phyloP scores from a whole-genome alignment of 176 grass and related monocot species.

The Juncus effusus region DNA sequence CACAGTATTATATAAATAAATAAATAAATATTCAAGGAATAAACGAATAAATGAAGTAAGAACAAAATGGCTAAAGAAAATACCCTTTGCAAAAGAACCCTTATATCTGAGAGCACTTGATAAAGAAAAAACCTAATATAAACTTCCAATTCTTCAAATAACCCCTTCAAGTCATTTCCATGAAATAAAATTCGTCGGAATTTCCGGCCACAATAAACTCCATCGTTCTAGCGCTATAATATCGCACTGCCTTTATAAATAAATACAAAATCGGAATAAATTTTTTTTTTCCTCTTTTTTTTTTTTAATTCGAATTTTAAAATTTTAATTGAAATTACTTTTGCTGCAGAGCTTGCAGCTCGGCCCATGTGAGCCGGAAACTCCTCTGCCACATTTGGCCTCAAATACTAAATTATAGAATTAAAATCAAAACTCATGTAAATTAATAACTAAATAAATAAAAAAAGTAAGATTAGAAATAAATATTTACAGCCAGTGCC shows the following conservation, averaged over 20 bases:
- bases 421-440: too few species aligned
- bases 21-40: too few species aligned
- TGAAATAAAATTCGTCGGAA: slow-evolving; percentile 70
- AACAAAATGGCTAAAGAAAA: too few species aligned
- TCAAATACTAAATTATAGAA: slow-evolving; percentile 25
- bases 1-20: too few species aligned
- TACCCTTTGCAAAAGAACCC: too few species aligned
- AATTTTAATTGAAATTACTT: slow-evolving; percentile 19
- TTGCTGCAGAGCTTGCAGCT: slow-evolving; percentile 88
- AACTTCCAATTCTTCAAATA: too few species aligned
- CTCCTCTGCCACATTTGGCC: slow-evolving; percentile 58
- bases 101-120: too few species aligned
- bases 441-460: too few species aligned
- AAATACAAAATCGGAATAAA: slow-evolving; percentile 26
- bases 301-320: slow-evolving; percentile 28
- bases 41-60: too few species aligned
- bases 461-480: slow-evolving; percentile 6
- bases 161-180: too few species aligned
- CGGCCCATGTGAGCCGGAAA: slow-evolving; percentile 70
- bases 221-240: slow-evolving; percentile 95
- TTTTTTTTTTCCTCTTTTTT: too few species aligned
- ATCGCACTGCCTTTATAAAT: slow-evolving; percentile 89
- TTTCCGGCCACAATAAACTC: slow-evolving; percentile 89
- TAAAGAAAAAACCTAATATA: too few species aligned
- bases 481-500: slow-evolving; percentile 76